Evolutionary conservation across 2,329 filamentous ascomycete species (phyloP).

Genomic region (Curvularia eragrostidis): DNA sequence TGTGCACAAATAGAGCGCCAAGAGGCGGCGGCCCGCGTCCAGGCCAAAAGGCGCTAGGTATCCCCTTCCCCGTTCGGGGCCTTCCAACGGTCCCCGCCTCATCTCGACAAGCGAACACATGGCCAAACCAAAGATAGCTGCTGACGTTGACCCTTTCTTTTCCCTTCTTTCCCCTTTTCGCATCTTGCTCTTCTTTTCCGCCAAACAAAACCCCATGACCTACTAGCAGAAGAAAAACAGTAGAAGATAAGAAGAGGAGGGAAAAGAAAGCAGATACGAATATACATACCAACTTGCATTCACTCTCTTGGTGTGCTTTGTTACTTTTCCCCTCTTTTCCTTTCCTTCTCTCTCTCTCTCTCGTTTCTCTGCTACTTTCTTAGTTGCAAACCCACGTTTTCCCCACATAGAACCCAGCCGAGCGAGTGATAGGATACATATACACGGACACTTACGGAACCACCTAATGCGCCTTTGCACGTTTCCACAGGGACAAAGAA

Average conservation of each 20-base stretch:
- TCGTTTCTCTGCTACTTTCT: not conserved
- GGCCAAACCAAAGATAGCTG: slow-evolving; percentile 4
- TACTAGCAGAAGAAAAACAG: not conserved
- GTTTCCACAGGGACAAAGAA: slow-evolving; percentile 17
- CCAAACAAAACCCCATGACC: not conserved
- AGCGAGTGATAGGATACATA: not conserved
- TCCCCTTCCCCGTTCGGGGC: slow-evolving; percentile 3
- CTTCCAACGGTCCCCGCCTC: not conserved
- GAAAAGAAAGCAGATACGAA: slow-evolving; percentile 5
- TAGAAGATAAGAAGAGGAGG: not conserved
- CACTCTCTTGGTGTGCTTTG: slow-evolving; percentile 3
- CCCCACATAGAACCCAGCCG: not conserved
- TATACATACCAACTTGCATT: slow-evolving; percentile 13
- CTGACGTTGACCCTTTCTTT: not conserved
- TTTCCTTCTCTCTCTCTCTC: not conserved
- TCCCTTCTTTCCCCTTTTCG: not conserved
- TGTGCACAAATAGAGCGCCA: not conserved
- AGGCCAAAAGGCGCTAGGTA: slow-evolving; percentile 1
- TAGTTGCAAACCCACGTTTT: not conserved
- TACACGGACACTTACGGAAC: not conserved
- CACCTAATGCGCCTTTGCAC: slow-evolving; percentile 32
- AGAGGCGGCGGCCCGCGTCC: slow-evolving; percentile 12
- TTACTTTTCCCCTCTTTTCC: not conserved
- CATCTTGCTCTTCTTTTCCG: slow-evolving; percentile 8
- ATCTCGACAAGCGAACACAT: slow-evolving; percentile 5